Conservation (phyloP, 495 filamentous ascomycete species). For the Hypoxylon trugodes region DNA sequence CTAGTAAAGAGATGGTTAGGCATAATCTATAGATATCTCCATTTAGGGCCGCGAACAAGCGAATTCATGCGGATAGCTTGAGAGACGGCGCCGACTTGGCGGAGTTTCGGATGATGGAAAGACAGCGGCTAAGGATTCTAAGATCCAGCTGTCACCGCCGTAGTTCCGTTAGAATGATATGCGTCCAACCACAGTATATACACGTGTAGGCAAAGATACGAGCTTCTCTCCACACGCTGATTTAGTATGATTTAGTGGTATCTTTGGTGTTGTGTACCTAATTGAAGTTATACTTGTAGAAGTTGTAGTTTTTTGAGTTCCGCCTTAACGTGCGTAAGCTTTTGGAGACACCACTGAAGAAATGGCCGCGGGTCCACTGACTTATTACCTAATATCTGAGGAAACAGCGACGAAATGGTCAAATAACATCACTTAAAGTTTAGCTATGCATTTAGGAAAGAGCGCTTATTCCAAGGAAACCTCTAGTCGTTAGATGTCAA, state of each 20-base stretch:
- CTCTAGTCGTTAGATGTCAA: no score
- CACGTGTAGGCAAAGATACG: neutral
- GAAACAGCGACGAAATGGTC: neutral
- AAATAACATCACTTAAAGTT: neutral
- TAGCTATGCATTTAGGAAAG: neutral
- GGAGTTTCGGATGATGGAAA: slow-evolving; percentile 19
- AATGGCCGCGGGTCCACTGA: neutral
- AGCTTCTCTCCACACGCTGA: neutral
- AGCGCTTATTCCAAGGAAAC: no score
- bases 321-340: neutral
- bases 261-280: no score
- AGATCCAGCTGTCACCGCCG: slow-evolving; percentile 8
- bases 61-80: slow-evolving; percentile 20
- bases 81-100: slow-evolving; percentile 32
- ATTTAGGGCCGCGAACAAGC: slow-evolving; percentile 2
- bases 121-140: neutral
- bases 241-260: neutral
- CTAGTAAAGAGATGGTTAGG: slow-evolving; percentile 26
- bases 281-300: no score
- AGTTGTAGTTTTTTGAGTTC: neutral
- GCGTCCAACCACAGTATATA: no score
- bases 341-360: slow-evolving; percentile 2
- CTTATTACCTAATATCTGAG: neutral
- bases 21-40: slow-evolving; percentile 20
- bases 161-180: neutral